Evolutionary conservation across 805 yeast genomes (phyloP), one percentile per base, ranked within the genome.

Genomic region (Spathaspora passalidarum): DNA sequence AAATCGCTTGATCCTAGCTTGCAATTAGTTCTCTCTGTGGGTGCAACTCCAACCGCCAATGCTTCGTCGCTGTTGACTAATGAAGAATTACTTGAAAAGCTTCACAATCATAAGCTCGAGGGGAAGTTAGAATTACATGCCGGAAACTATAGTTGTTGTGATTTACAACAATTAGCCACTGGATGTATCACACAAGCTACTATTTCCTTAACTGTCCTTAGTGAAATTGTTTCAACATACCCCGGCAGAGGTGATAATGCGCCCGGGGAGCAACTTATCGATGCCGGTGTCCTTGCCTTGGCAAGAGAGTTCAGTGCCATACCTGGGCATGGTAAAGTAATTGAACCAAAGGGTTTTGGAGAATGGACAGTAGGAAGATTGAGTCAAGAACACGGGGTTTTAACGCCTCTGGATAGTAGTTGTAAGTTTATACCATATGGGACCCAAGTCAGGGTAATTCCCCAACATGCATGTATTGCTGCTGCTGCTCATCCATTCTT

Each of bases 11-110:
- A 73, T 43, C 68, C 75, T 2, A 40, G 60, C 1, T 50, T 68
- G 34, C 14, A 41, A 13, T 63, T 85, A 22, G 71, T 69, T 5
- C 65, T 86, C 2, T 84, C 92, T 0, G 86, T 86, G 19, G 95
- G 95, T 18, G 90, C 94, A 1, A 85, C 95, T 0, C 94, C 94
- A 38, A 86, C 92, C 0, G 80, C 86, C 4, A 88, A 84, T 56
- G 78, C 87, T 0, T 68, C 82, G 20, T 66, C 66, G 48, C 25
- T 48, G 9, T 49, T 68, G 44, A 45, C 57, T 1, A 32, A 45
- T n/a, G 49, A 46, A 8, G 67, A 61, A 26, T 38, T 65, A 39
- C 17, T 17, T 32, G 38, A 13, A n/a, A 32, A 41, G 39, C 16
- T 29, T 7, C n/a, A 32, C n/a, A 17, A 52, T 17, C 46, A 29